Evolutionary conservation across 257 asterid genomes (phyloP).

Genomic region (Solanum sejunctum): DNA sequence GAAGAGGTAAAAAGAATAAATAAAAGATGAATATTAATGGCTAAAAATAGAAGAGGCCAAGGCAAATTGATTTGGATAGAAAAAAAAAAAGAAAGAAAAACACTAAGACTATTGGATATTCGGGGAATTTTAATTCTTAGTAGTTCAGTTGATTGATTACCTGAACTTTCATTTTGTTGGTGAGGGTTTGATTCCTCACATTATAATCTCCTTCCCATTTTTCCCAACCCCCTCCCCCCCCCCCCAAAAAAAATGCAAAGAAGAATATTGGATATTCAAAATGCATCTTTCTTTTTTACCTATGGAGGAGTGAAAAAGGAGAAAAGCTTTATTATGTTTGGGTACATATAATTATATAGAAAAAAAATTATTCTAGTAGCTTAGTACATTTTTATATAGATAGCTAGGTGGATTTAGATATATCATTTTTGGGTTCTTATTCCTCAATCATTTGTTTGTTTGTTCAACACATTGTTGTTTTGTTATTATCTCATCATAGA

Average conservation of each 20-base stretch:
- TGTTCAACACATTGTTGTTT: not conserved
- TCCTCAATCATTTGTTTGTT: conserved; percentile 27
- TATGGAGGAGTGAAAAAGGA: conserved; percentile 23
- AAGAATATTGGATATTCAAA: conserved; percentile 20
- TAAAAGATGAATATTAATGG: conserved; percentile 2
- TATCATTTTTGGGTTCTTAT: conserved; percentile 25
- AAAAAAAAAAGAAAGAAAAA: not conserved
- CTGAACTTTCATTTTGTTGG: no score
- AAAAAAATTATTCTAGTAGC: conserved; percentile 12
- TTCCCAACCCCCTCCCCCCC: no score
- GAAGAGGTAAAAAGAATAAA: not conserved
- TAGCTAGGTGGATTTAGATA: not conserved
- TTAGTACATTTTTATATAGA: not conserved
- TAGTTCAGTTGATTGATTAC: no score
- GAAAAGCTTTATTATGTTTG: conserved; percentile 10
- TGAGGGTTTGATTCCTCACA: no score
- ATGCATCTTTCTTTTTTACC: conserved; percentile 18
- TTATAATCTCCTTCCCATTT: no score
- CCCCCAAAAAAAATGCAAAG: no score
- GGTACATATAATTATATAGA: not conserved
- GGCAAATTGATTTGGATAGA: conserved; percentile 7
- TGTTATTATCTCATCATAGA: not conserved
- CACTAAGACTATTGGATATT: conserved; percentile 6
- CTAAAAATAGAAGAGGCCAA: not conserved
- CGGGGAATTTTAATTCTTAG: not conserved